Base-by-base conservation (phyloP, 2,329 filamentous ascomycete genomes). In the Penicillium brevicompactum region DNA sequence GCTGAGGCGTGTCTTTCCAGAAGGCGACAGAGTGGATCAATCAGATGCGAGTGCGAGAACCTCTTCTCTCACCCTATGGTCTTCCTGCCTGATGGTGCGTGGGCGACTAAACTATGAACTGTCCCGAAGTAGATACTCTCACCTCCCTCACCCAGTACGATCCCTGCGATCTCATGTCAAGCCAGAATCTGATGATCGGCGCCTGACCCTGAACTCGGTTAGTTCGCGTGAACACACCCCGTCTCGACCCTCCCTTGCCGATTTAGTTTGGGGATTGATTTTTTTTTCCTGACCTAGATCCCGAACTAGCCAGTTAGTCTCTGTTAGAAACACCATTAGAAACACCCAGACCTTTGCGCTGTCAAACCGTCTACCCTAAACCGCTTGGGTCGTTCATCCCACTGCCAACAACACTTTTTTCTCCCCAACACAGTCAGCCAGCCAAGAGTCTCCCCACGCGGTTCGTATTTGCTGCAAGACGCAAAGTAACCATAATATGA, bases 1-100 rank as follows among this genome's bases (percentile, higher is more conserved):
- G 49, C 58, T 49, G 40, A 60, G 42, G 43, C 54, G 40, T 54
- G 53, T 37, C 43, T 16, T 58, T 46, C 51, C 53, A 51, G 47
- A 61, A 53, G 32, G 27, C 30, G 49, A 57, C 49, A 22, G 16
- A 52, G 51, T 60, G 51, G 59, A 62, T 59, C 55, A 58, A 63
- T 63, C 61, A 63, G 59, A 60, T 57, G 55, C 49, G 49, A 49
- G 44, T 49, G 59, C 52, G 52, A 24, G 42, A 14, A 34, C 31
- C 13, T 34, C 13, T 37, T 4, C 11, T 7, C 34, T n/a, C n/a
- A n/a, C 13, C 34, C 27, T 54, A 27, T 42, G 41, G 37, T 45
- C 32, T 51, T 46, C 16, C 21, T 42, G 21, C 31, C 40, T 46
- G 32, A 46, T 2, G 27, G 16, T 54, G 47, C 32, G 41, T 54